Base-by-base conservation (phyloP, 2,329 filamentous ascomycete genomes). In the Trichoderma afroharzianum region DNA sequence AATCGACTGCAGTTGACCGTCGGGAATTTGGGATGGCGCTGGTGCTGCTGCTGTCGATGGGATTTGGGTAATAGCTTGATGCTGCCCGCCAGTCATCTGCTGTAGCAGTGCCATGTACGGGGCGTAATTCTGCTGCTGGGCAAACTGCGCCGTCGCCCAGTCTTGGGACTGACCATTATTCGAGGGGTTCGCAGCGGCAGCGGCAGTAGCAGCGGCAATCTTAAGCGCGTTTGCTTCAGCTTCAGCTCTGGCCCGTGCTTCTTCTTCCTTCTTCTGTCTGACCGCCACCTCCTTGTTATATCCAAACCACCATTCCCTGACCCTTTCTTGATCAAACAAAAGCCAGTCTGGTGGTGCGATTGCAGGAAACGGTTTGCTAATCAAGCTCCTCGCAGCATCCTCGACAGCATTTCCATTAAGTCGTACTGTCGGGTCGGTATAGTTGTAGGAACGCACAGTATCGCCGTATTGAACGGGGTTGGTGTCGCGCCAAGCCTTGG, bases 341-440 rank as follows among this genome's bases (percentile, higher is more conserved):
- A 89, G 82, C 83, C 87, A 88, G 21, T 83, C 82, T 1, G 88
- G 87, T 4, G 88, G 85, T 57, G 86, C 82, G 1, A 76, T 84
- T 2, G 87, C 79, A 15, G 87, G 87, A 72, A 82, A 87, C 7
- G 85, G 82, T 72, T 85, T 83, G 68, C 81, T 81, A 58, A 81
- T 81, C 9, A 88, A 77, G 50, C 80, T 77, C 36, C 81, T 82
- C 3, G 82, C 82, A 1, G 84, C 76, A 0, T 77, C 77, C 73
- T 87, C 85, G 14, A 89, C 73, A 3, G 78, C 79, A 24, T 82
- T 81, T 8, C 81, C 82, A 1, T 83, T 84, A 18, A 79, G 77
- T 68, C 86, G 83, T 8, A 85, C 78, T 2, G 79, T 79, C 4
- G 82, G 74, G 66, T 88, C 84, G 1, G 77, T 72, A 62, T 87